These are phyloP conservation scores for Simmondsia chinensis DNA, from an alignment of 148 eudicot genomes.

Conservation along the genomic window DNA sequence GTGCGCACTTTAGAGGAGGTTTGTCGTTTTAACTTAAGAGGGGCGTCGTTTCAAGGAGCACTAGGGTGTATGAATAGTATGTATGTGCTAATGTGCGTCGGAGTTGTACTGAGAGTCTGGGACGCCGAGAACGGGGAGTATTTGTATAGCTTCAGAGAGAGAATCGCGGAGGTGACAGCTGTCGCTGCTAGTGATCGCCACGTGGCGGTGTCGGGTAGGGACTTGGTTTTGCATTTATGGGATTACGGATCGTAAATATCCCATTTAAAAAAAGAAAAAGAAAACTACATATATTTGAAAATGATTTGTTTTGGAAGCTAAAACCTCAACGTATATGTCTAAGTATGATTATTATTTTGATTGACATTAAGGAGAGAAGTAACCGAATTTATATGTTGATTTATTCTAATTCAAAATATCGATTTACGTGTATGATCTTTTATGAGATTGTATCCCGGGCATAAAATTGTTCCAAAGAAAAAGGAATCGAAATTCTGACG, in stretches of 20 bases:
- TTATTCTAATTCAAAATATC: too few species aligned
- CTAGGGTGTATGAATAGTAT: slow-evolving; percentile 63
- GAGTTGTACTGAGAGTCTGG: slow-evolving; percentile 57
- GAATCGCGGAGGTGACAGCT: slow-evolving; percentile 40
- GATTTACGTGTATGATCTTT: too few species aligned
- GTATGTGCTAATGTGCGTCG: slow-evolving; percentile 40
- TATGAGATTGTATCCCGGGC: too few species aligned
- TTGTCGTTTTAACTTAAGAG: slow-evolving; percentile 42
- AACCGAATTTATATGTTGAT: too few species aligned
- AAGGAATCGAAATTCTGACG: too few species aligned
- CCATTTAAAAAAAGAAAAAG: too few species aligned
- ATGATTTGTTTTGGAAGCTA: too few species aligned
- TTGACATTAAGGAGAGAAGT: too few species aligned
- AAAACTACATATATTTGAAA: too few species aligned
- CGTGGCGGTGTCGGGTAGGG: slow-evolving; percentile 41
- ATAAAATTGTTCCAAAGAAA: too few species aligned
- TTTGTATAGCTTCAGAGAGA: slow-evolving; percentile 47
- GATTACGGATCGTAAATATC: too few species aligned
- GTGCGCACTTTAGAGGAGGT: slow-evolving; percentile 31
- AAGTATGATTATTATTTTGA: too few species aligned
- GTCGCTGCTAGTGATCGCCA: slow-evolving; percentile 42
- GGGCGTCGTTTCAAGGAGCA: slow-evolving; percentile 21
- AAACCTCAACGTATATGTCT: neutral
- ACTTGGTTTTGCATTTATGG: slow-evolving; percentile 61
- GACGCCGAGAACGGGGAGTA: slow-evolving; percentile 40